These are phyloP conservation scores for Globisporangium sylvaticum DNA, from an alignment of 352 stramenopile species.

Conservation along the genomic window DNA sequence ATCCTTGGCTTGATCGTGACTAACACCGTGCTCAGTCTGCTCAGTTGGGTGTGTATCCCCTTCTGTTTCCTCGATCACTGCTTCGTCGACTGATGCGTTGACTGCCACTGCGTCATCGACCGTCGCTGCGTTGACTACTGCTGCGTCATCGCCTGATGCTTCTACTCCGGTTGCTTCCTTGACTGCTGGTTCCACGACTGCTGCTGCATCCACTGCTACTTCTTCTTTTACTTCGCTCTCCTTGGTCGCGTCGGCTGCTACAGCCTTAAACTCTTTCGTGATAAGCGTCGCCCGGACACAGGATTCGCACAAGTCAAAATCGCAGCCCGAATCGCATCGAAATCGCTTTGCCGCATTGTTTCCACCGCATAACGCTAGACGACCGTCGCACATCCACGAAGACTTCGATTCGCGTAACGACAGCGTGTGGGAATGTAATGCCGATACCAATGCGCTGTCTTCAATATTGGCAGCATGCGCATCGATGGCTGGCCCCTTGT, in stretches of 20 bases:
- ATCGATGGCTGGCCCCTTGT: background rate
- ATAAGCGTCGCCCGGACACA: constrained; percentile 46
- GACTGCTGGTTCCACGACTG: background rate
- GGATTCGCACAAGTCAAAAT: constrained; percentile 72
- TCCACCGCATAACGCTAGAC: constrained; percentile 45
- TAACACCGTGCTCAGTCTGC: background rate
- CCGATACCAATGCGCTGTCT: constrained; percentile 27
- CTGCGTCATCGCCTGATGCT: background rate
- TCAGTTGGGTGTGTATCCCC: background rate
- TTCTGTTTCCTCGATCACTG: background rate
- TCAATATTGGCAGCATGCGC: constrained; percentile 14
- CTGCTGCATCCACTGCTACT: constrained; percentile 6
- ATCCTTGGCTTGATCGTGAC: background rate
- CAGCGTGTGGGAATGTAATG: constrained; percentile 55
- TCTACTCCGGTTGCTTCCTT: background rate
- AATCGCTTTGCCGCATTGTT: constrained; percentile 54
- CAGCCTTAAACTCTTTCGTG: constrained; percentile 16
- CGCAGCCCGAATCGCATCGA: constrained; percentile 59
- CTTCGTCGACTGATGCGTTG: background rate
- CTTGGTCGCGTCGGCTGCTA: constrained; percentile 1
- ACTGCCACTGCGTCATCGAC: background rate
- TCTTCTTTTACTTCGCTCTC: constrained; percentile 4
- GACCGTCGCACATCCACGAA: constrained; percentile 75
- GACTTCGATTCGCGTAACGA: constrained; percentile 43
- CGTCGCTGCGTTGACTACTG: background rate